Evolutionary conservation across 495 filamentous ascomycete genomes (phyloP), one percentile per base, ranked within the genome.

Genomic region (Rusavskia elegans): DNA sequence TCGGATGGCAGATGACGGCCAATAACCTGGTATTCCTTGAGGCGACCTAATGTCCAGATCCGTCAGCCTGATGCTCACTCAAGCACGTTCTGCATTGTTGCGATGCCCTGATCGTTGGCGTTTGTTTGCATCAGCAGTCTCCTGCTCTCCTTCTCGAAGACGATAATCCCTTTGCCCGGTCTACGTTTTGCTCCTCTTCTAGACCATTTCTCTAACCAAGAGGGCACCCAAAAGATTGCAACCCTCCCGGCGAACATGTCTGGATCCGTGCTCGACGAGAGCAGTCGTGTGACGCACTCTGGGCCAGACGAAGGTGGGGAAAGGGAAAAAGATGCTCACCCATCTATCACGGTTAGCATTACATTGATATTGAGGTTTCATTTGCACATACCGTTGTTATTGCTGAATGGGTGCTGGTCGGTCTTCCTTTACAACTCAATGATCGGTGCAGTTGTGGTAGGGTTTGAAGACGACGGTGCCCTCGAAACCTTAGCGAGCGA

Each of bases 1-100:
- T 98, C 93, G 63, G 83, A 84, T 68, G 92, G 92, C 83, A 97
- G 73, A 73, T 95, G 89, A 75, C 93, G 93, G 76, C 92, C 92
- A 64, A 98, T 96, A 73, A 98, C 92, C 80, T 96, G 93, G 80
- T 95, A 98, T 79, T 98, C 92, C 67, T 82, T 85, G 74, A 98
- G 89, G 80, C 93, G 90, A 83, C 90, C 92, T 95, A 70, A 57
- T 52, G 54, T 55, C 50, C 55, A 36, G 8, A 27, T 29, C 54
- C 63, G 64, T 67, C 53, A 67, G 62, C 50, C 3, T 17, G 5
- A 6, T 17, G 27, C 4, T n/a, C 32, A 23, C 11, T 48, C 52
- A 36, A 57, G 50, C 46, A 44, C 52, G 6, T 41, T 38, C 23
- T 41, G 10, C n/a, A 17, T 48, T 14, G 17, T 27, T 37, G n/a